These are phyloP conservation scores for Puccinia hordei DNA, from an alignment of 1,284 basidiomycete genomes.

Conservation along the genomic window DNA sequence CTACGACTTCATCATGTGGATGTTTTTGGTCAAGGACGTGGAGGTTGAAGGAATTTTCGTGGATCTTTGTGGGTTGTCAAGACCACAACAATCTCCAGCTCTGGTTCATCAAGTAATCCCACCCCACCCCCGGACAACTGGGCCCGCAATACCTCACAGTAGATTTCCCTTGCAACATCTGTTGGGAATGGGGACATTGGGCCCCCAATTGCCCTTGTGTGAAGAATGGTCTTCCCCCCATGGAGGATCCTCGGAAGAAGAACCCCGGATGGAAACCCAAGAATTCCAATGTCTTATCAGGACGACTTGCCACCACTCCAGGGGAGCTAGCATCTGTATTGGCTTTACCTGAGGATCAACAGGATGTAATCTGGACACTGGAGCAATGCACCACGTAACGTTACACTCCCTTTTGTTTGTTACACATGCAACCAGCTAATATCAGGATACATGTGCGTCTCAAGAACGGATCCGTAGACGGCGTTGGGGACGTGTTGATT, in stretches of 20 bases:
- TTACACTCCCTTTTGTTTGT: not conserved
- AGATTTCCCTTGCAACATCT: constrained; percentile 7
- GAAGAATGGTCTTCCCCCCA: not conserved
- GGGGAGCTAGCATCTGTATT: not conserved
- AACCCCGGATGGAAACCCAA: not conserved
- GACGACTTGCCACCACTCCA: not conserved
- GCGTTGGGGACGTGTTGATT: not conserved
- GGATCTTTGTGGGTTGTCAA: not conserved
- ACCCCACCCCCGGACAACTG: not conserved
- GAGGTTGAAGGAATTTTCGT: not conserved
- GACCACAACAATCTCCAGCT: not conserved
- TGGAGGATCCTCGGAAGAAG: not conserved
- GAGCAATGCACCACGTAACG: not conserved
- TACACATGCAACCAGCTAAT: not conserved
- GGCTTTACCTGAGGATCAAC: not conserved
- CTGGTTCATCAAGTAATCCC: not conserved
- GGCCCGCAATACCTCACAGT: not conserved
- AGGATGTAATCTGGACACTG: not conserved
- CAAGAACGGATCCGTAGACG: too few species aligned
- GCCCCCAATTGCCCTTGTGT: constrained; percentile 1
- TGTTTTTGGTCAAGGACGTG: not conserved
- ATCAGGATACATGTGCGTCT: not conserved
- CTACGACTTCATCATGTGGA: not conserved
- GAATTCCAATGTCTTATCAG: not conserved
- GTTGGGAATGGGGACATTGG: too few species aligned